phyloP scores from a whole-genome alignment of 2,329 filamentous ascomycete species.

The Myriosclerotinia scirpicola region DNA sequence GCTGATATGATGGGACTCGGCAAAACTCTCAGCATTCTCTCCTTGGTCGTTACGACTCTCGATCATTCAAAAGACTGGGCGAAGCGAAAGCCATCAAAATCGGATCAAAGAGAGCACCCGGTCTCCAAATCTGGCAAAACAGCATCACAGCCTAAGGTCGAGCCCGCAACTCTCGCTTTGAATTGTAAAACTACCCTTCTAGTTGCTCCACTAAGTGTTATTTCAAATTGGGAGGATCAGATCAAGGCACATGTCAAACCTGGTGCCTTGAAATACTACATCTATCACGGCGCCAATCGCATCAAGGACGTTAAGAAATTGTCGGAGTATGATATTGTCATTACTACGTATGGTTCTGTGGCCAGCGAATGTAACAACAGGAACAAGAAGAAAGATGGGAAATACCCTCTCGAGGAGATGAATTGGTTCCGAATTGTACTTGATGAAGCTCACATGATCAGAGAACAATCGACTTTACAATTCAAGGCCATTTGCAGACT shows the following conservation, averaged over 20 bases:
- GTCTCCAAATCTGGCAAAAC: constrained; percentile 35
- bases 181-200: constrained; percentile 82
- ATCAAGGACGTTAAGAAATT: constrained; percentile 68
- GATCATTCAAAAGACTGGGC: constrained; percentile 64
- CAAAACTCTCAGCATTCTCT: constrained; percentile 82
- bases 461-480: constrained; percentile 76
- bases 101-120: constrained; percentile 37
- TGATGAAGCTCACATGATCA: constrained; percentile 93
- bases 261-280: constrained; percentile 66
- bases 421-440: constrained; percentile 93
- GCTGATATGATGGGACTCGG: constrained; percentile 90
- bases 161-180: constrained; percentile 48
- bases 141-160: constrained; percentile 36
- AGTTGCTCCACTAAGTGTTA: constrained; percentile 84
- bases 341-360: constrained; percentile 90
- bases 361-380: constrained; percentile 73
- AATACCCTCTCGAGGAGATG: constrained; percentile 69
- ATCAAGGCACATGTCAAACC: constrained; percentile 76
- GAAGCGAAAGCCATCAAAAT: constrained; percentile 47
- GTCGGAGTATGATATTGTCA: constrained; percentile 74
- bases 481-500: constrained; percentile 83
- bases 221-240: constrained; percentile 94
- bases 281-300: constrained; percentile 82
- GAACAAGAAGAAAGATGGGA: constrained; percentile 57
- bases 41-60: constrained; percentile 68